These are phyloP conservation scores for Tetrahymena malaccensis DNA, from an alignment of 73 alveolate species.

Conservation along the genomic window DNA sequence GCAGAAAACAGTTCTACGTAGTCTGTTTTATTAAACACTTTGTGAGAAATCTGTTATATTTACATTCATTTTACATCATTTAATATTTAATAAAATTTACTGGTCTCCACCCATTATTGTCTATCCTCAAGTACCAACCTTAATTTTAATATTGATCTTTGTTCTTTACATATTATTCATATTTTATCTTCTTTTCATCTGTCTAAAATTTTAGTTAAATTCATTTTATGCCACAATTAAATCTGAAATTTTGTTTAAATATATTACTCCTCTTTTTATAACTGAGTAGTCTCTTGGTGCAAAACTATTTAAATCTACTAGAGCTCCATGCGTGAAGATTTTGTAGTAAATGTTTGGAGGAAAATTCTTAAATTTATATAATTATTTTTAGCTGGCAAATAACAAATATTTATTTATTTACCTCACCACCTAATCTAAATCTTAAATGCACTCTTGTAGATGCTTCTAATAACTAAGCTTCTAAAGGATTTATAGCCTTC, in stretches of 20 bases:
- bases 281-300: slow-evolving; percentile 84
- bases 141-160: slow-evolving; percentile 45
- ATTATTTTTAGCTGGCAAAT: not conserved
- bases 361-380: slow-evolving; percentile 41
- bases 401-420: not conserved
- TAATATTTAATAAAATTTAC: slow-evolving; percentile 16
- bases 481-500: slow-evolving; percentile 73
- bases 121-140: slow-evolving; percentile 86
- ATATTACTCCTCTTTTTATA: slow-evolving; percentile 36
- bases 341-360: slow-evolving; percentile 87
- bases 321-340: slow-evolving; percentile 77
- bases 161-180: slow-evolving; percentile 43
- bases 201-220: not conserved
- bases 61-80: not conserved
- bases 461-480: slow-evolving; percentile 69
- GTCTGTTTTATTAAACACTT: slow-evolving; percentile 68
- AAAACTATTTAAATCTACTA: slow-evolving; percentile 72
- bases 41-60: slow-evolving; percentile 52
- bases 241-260: slow-evolving; percentile 1
- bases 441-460: slow-evolving; percentile 75
- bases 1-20: slow-evolving; percentile 69
- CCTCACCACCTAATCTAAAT: slow-evolving; percentile 82
- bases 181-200: slow-evolving; percentile 2
- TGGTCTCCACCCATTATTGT: slow-evolving; percentile 92
- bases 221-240: not conserved